Evolutionary conservation across 495 filamentous ascomycete genomes (phyloP), one percentile per base, ranked within the genome.

Genomic region (Emericellopsis terricola): DNA sequence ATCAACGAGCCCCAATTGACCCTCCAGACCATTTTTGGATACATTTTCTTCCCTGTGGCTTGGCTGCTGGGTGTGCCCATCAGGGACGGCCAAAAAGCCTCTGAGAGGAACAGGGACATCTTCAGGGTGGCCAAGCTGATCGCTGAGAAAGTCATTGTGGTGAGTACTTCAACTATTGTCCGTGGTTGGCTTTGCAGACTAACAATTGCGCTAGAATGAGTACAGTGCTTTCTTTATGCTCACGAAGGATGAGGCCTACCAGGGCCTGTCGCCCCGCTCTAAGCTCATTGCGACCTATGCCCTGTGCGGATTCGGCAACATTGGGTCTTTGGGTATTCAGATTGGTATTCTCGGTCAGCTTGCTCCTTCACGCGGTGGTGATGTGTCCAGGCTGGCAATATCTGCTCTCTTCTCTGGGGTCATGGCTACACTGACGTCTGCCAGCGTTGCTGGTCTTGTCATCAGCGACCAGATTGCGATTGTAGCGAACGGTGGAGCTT

Each of bases 11-110:
- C 73, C 11, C 55, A 60, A 1, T 56, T 94, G 34, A 85, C 78
- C 8, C 55, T 93, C 33, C 59, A 86, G 46, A 56, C 86, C 17
- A 73, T 93, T 39, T 57, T 91, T 8, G 78, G 81, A 15, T 92
- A 92, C 51, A 45, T 89, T 45, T 78, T 81, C 53, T 92, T 86
- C 48, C 78, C 79, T 0, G 60, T 92, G 34, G 70, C 85, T 3
- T 92, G 85, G 68, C 56, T 93, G 6, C 71, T 94, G 2, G 85
- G 85, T 38, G 85, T 94, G 10, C 74, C 79, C 7, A n/a, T n/a
- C n/a, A n/a, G n/a, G n/a, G n/a, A n/a, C n/a, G n/a, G n/a, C n/a
- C n/a, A n/a, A n/a, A n/a, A n/a, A n/a, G n/a, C n/a, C n/a, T n/a
- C n/a, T n/a, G n/a, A n/a, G n/a, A 71, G 77, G 2, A 57, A 74